phyloP scores from a whole-genome alignment of 2,329 filamentous ascomycete genomes.

The Geosmithia morbida region DNA sequence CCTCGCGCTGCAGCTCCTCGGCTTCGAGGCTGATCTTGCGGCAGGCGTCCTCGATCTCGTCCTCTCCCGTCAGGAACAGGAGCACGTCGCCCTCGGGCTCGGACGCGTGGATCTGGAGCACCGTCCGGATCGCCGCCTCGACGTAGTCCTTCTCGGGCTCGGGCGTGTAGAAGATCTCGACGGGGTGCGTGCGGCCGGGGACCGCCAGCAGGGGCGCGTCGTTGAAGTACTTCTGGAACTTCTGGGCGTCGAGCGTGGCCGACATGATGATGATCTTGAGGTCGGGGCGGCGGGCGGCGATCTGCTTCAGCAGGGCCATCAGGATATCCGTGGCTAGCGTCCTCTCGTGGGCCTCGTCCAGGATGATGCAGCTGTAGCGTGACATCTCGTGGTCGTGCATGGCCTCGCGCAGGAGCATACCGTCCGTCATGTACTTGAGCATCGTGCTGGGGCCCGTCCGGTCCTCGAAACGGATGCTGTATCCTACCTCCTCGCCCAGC shows the following conservation, averaged over 20 bases:
- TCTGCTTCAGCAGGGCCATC: conserved; percentile 90
- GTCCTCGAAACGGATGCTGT: conserved; percentile 98
- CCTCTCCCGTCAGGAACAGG: conserved; percentile 91
- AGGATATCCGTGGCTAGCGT: conserved; percentile 94
- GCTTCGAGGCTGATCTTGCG: conserved; percentile 82
- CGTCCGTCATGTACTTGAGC: conserved; percentile 99
- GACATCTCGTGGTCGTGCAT: conserved; percentile 90
- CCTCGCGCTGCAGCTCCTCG: conserved; percentile 84
- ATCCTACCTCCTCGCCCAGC: conserved; percentile 89
- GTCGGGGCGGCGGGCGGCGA: conserved; percentile 67
- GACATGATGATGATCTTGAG: conserved; percentile 99
- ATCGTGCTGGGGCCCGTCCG: conserved; percentile 77
- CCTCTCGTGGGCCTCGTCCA: conserved; percentile 96
- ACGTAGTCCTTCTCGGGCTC: conserved; percentile 95
- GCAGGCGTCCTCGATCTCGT: conserved; percentile 95
- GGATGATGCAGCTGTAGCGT: conserved; percentile 93
- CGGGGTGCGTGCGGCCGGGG: conserved; percentile 85
- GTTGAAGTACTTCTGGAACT: conserved; percentile 96
- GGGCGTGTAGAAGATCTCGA: conserved; percentile 97
- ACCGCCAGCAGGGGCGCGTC: conserved; percentile 87
- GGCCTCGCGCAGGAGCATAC: conserved; percentile 92
- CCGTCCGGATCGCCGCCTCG: conserved; percentile 85
- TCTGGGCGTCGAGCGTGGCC: conserved; percentile 90
- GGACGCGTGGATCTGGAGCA: conserved; percentile 89
- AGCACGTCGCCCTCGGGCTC: conserved; percentile 88